Evolutionary conservation across 2,329 filamentous ascomycete genomes (phyloP), one percentile per base, ranked within the genome.

Genomic region (Colletotrichum destructivum): DNA sequence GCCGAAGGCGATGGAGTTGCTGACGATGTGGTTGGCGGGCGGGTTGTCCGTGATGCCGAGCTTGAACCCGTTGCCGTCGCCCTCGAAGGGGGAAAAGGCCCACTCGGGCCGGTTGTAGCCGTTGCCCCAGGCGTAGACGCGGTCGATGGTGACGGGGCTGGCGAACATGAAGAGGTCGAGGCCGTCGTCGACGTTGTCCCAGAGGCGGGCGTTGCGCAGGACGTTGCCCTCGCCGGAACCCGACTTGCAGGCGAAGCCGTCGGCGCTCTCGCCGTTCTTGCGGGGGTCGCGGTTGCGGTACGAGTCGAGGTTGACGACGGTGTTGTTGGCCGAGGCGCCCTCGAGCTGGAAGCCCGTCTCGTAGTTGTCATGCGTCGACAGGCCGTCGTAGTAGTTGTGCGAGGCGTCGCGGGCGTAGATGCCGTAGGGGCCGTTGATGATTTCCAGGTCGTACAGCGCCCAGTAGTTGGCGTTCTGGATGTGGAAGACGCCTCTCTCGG

Each of bases 141-240:
- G 83, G 61, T 84, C 79, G 40, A 86, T 77, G 2, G 81, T 83
- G 23, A 85, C 79, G 9, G 80, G 76, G 15, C 80, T 82, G 46
- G 77, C 80, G 73, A 85, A 86, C 77, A 76, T 76, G 61, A 75
- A 86, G 0, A 86, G 76, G 73, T 86, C 84, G 6, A 86, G 77
- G 1, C 84, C 84, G 71, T 86, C 84, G 66, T 86, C 84, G 26
- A 86, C 84, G 52, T 86, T 86, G 71, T 86, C 81, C 84, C 84
- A 86, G 5, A 86, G 79, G 23, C 84, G 79, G 0, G 83, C 81
- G 18, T 82, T 83, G 62, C 81, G 81, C 23, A 86, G 72, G 2
- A 83, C 74, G 70, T 86, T 86, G n/a, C 84, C 84, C 61, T 81
- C 80, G 16, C 84, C 84, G 7, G 76, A 79, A 6, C 84, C 84